A percentile compares a stretch with the other conserved stretches of the same genome.
Evolutionary conservation across 345 rosid species (phyloP).

Genomic region (Brassica nigra): DNA sequence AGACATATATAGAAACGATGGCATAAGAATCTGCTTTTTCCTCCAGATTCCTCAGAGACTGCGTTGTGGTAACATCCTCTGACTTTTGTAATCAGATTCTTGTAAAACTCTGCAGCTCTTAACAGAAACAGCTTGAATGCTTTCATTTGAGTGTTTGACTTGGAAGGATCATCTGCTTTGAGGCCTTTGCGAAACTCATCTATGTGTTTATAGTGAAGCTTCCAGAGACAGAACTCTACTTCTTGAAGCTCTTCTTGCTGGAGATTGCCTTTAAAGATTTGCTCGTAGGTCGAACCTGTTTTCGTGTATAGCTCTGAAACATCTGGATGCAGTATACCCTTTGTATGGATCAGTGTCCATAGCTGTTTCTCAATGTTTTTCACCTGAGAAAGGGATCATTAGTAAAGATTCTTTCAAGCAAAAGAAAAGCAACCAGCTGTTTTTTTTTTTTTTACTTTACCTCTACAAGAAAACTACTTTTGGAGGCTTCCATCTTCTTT

Average conservation of each 20-base stretch:
- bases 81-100: slow-evolving; percentile 50
- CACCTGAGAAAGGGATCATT: slow-evolving; percentile 50
- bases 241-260: slow-evolving; percentile 70
- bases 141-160: slow-evolving; percentile 37
- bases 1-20: slow-evolving; percentile 88
- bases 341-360: slow-evolving; percentile 54
- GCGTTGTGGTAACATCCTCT: slow-evolving; percentile 40
- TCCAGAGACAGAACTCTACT: slow-evolving; percentile 84
- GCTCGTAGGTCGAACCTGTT: slow-evolving; percentile 67
- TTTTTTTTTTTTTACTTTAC: slow-evolving; percentile 39
- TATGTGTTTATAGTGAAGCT: slow-evolving; percentile 78
- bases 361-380: slow-evolving; percentile 66
- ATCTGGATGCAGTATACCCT: slow-evolving; percentile 58
- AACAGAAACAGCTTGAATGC: slow-evolving; percentile 66
- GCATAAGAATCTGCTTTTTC: slow-evolving; percentile 61
- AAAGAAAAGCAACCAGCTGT: slow-evolving; percentile 20
- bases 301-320: slow-evolving; percentile 59
- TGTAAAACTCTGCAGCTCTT: slow-evolving; percentile 64
- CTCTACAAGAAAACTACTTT: slow-evolving; percentile 54
- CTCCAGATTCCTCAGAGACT: slow-evolving; percentile 49
- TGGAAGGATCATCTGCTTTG: slow-evolving; percentile 41
- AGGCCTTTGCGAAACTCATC: slow-evolving; percentile 82
- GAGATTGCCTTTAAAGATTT: slow-evolving; percentile 52
- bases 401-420: slow-evolving; percentile 8
- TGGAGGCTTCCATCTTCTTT: slow-evolving; percentile 33